These are phyloP conservation scores for Metschnikowia orientalis DNA, from an alignment of 805 yeast genomes.

Conservation along the genomic window DNA sequence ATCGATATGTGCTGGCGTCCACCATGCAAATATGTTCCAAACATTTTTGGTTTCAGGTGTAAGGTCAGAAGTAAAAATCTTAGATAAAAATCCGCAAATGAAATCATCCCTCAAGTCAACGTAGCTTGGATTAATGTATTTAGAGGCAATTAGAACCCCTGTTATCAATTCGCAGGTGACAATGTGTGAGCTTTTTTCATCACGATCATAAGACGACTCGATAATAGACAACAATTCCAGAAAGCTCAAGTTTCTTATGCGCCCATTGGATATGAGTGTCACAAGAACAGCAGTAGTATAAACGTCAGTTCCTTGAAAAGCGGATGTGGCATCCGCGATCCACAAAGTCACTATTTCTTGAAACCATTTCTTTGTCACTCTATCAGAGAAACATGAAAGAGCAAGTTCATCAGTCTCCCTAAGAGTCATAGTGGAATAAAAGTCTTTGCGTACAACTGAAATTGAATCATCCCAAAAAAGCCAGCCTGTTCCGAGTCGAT, in stretches of 20 bases:
- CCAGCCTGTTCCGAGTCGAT: slow-evolving; percentile 59
- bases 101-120: slow-evolving; percentile 41
- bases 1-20: slow-evolving; percentile 66
- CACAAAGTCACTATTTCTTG: slow-evolving; percentile 44
- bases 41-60: slow-evolving; percentile 68
- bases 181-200: slow-evolving; percentile 74
- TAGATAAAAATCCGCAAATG: slow-evolving; percentile 40
- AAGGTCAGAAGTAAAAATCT: slow-evolving; percentile 52
- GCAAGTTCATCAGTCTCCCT: slow-evolving; percentile 39
- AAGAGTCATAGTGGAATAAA: slow-evolving; percentile 26
- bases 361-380: slow-evolving; percentile 59
- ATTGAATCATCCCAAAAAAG: slow-evolving; percentile 66
- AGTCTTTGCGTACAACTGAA: slow-evolving; percentile 40
- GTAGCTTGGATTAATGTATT: slow-evolving; percentile 33
- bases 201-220: slow-evolving; percentile 48
- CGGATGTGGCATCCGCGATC: slow-evolving; percentile 59
- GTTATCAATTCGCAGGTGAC: slow-evolving; percentile 65
- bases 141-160: slow-evolving; percentile 55
- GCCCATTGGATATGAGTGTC: slow-evolving; percentile 44
- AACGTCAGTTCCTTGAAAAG: slow-evolving; percentile 64
- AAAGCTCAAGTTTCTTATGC: slow-evolving; percentile 39
- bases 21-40: slow-evolving; percentile 76
- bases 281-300: slow-evolving; percentile 50
- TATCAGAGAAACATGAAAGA: slow-evolving; percentile 40
- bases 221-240: slow-evolving; percentile 52